Conservation (phyloP, 2,329 filamentous ascomycete species). For the Pseudocercospora fuligena region DNA sequence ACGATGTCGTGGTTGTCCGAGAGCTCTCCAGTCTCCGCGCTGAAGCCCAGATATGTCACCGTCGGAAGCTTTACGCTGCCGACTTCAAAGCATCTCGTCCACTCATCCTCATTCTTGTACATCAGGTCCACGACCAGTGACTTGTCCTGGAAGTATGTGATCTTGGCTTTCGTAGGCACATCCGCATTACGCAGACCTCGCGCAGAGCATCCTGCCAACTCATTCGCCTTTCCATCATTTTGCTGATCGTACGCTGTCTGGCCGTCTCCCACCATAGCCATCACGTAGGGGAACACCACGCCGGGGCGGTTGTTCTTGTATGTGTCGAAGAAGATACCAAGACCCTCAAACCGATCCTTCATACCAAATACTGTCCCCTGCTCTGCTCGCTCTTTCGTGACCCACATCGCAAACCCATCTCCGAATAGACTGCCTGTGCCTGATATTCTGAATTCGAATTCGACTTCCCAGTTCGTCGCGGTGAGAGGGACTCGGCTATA, state of each 20-base stretch:
- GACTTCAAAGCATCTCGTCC: constrained; percentile 85
- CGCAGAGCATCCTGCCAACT: constrained; percentile 92
- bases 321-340: constrained; percentile 95
- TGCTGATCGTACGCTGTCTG: constrained; percentile 87
- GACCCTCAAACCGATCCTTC: constrained; percentile 85
- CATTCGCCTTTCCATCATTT: constrained; percentile 90
- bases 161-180: constrained; percentile 79
- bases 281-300: constrained; percentile 94
- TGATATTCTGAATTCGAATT: constrained; percentile 92
- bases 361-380: constrained; percentile 86
- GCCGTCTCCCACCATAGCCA: constrained; percentile 97
- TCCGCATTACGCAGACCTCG: constrained; percentile 80
- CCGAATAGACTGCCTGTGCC: constrained; percentile 89
- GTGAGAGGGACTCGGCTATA: constrained; percentile 94
- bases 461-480: constrained; percentile 98
- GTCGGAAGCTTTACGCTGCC: constrained; percentile 73
- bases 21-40: constrained; percentile 91
- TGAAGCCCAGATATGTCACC: constrained; percentile 68
- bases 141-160: constrained; percentile 98
- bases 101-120: constrained; percentile 89
- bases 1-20: constrained; percentile 98
- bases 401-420: constrained; percentile 97
- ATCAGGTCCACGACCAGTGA: constrained; percentile 86
- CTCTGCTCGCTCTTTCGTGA: constrained; percentile 88
- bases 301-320: constrained; percentile 99